Evolutionary conservation across 2,329 filamentous ascomycete genomes (phyloP), one percentile per base, ranked within the genome.

Genomic region (Chaetomium olivaceum): DNA sequence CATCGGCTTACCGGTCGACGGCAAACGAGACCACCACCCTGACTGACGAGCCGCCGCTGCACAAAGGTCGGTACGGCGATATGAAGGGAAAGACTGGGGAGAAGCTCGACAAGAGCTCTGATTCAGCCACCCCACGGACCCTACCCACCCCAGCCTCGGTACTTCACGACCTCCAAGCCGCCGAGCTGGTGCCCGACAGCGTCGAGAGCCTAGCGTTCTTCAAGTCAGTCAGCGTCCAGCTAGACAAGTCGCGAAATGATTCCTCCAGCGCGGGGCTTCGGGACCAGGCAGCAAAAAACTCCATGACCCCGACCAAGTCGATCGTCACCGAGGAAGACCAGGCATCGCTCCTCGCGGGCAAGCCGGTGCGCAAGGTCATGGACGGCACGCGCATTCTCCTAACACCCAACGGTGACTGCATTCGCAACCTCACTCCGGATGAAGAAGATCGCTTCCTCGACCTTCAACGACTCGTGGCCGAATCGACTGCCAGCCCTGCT

Each of bases 401-500:
- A 61, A 93, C 91, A 0, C 89, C 91, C 0, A 88, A 90, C 67
- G 91, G 91, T 12, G 88, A 91, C 68, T 91, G 90, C 74, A 81
- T 94, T n/a, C 87, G 89, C 69, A 89, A 90, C 65, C 78, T 95
- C 62, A 87, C 83, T 1, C 78, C 83, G 4, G 86, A 89, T 51
- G 88, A 93, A 68, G 91, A 93, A 73, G 81, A 88, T 39, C 83
- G 84, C 4, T 93, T 90, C 70, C 79, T 94, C 12, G 82, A 86
- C 59, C 82, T 94, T 5, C 91, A 94, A 75, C 80, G 82, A 57
- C 78, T 79, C 7, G 78, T 91, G 54, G 82, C 83, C 2, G 74
- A 76, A 9, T 78, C 80, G 46, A 81, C 82, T 16, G 78, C 80
- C 56, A 81, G 81, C 60, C 85, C 87, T 0, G 83, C 84, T 3